Conservation (phyloP, 495 filamentous ascomycete genomes). For the Diplogelasinospora grovesii region DNA sequence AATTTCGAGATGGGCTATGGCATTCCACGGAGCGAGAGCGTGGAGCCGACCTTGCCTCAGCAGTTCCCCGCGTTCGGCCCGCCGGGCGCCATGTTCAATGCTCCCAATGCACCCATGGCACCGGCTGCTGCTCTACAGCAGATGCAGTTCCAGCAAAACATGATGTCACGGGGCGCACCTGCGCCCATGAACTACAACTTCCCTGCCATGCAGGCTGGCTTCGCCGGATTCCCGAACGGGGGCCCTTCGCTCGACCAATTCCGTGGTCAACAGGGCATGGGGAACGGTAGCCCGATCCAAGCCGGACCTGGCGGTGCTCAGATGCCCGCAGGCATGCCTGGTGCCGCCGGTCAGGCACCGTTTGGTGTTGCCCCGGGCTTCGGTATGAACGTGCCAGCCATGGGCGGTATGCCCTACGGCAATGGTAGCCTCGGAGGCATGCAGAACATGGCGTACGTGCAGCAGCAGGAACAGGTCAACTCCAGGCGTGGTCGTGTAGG, state of each 20-base stretch:
- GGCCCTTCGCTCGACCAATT: slow-evolving; percentile 45
- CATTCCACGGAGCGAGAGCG: slow-evolving; percentile 49
- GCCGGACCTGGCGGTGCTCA: slow-evolving; percentile 27
- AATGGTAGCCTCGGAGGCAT: slow-evolving; percentile 26
- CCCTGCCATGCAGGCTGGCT: slow-evolving; percentile 41
- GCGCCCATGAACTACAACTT: slow-evolving; percentile 49
- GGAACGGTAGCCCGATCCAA: slow-evolving; percentile 43
- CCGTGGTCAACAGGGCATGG: slow-evolving; percentile 33
- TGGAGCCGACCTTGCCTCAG: slow-evolving; percentile 47
- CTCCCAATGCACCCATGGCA: slow-evolving; percentile 39
- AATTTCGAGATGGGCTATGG: slow-evolving; percentile 43
- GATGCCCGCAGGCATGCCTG: slow-evolving; percentile 16
- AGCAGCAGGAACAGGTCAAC: slow-evolving; percentile 43
- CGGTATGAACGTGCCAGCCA: slow-evolving; percentile 40
- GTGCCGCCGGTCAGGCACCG: slow-evolving; percentile 22
- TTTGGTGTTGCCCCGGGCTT: slow-evolving; percentile 44
- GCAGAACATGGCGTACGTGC: slow-evolving; percentile 40
- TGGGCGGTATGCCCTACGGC: slow-evolving; percentile 40
- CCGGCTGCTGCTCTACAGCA: slow-evolving; percentile 46
- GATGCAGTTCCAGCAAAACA: slow-evolving; percentile 53
- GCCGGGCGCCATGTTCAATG: slow-evolving; percentile 45
- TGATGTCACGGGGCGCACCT: slow-evolving; percentile 45
- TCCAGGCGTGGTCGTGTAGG: slow-evolving; percentile 48
- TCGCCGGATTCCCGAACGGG: slow-evolving; percentile 37
- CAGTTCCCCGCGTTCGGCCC: slow-evolving; percentile 47